Conservation (phyloP, 2,329 filamentous ascomycete genomes). For the Claviceps spartinae region DNA sequence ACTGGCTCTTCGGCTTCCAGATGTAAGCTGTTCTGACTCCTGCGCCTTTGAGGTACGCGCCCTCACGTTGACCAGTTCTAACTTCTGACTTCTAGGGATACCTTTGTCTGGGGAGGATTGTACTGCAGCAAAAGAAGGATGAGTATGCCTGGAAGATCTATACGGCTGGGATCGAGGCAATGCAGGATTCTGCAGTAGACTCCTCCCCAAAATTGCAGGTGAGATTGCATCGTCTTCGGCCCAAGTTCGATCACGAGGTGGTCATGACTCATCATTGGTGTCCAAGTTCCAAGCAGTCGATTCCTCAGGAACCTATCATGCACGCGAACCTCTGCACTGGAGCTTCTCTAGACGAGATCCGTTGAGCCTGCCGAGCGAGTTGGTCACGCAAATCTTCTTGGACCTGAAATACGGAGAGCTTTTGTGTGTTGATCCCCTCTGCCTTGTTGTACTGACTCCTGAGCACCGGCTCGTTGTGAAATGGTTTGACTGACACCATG, state of each 20-base stretch:
- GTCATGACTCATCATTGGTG: neutral
- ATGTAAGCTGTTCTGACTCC: conserved; percentile 16
- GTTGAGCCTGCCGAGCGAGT: conserved; percentile 21
- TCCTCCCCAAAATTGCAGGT: conserved; percentile 22
- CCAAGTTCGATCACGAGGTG: neutral
- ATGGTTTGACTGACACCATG: neutral
- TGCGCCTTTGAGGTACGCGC: too few relatives aligned
- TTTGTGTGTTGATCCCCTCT: conserved; percentile 12
- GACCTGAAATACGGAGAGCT: too few relatives aligned
- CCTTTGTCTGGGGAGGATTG: conserved; percentile 27
- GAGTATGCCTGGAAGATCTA: conserved; percentile 27
- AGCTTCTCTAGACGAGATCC: conserved; percentile 5
- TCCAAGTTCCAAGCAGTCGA: neutral
- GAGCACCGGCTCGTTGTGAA: too few relatives aligned
- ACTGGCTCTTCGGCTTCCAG: conserved; percentile 25
- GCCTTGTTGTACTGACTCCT: neutral
- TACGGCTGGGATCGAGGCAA: conserved; percentile 23
- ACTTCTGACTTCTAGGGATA: conserved; percentile 21
- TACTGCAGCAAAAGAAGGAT: conserved; percentile 22
- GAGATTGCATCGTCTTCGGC: conserved; percentile 1
- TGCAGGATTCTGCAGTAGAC: conserved; percentile 13
- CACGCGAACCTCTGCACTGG: conserved; percentile 21
- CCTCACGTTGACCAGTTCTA: too few relatives aligned
- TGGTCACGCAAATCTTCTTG: conserved; percentile 18
- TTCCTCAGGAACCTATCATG: conserved; percentile 16